These are phyloP conservation scores for Aureobasidium sp. DNA, from an alignment of 2,329 filamentous ascomycete species.

Conservation along the genomic window DNA sequence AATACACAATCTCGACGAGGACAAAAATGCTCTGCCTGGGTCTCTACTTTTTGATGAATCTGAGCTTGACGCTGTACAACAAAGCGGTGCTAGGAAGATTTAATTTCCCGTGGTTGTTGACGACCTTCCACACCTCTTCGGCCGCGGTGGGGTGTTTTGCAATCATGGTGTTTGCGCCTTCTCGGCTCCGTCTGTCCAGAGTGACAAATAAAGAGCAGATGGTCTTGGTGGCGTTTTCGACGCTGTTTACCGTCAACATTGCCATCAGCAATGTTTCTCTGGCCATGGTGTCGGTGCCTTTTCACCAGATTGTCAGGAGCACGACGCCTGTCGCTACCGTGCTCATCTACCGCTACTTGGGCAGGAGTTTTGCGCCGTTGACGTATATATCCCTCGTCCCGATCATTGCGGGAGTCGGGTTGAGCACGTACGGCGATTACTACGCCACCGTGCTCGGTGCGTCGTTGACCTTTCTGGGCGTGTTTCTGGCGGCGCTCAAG, in stretches of 20 bases:
- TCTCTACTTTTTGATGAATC: constrained; percentile 45
- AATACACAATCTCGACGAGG: constrained; percentile 15
- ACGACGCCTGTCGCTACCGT: constrained; percentile 57
- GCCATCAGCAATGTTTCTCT: constrained; percentile 57
- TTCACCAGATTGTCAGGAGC: constrained; percentile 58
- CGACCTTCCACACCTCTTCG: constrained; percentile 51
- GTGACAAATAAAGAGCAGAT: constrained; percentile 48
- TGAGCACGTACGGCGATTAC: constrained; percentile 57
- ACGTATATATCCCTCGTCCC: constrained; percentile 57
- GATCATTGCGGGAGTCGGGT: constrained; percentile 51
- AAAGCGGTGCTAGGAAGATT: constrained; percentile 47
- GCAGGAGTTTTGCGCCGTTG: constrained; percentile 47
- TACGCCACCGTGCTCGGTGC: constrained; percentile 50
- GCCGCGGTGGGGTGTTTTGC: constrained; percentile 50
- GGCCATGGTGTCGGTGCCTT: constrained; percentile 53
- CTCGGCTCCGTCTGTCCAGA: constrained; percentile 45
- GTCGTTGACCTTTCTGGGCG: constrained; percentile 33
- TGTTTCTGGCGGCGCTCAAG: constrained; percentile 41
- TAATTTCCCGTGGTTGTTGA: constrained; percentile 56
- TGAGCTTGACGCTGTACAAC: constrained; percentile 51
- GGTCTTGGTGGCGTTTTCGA: constrained; percentile 50
- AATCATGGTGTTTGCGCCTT: constrained; percentile 37
- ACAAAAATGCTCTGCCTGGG: constrained; percentile 14
- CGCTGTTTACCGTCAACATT: constrained; percentile 57
- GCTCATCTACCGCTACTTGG: constrained; percentile 50